phyloP scores from a whole-genome alignment of 768 basidiomycete species.

The Phanerochaete sordida region DNA sequence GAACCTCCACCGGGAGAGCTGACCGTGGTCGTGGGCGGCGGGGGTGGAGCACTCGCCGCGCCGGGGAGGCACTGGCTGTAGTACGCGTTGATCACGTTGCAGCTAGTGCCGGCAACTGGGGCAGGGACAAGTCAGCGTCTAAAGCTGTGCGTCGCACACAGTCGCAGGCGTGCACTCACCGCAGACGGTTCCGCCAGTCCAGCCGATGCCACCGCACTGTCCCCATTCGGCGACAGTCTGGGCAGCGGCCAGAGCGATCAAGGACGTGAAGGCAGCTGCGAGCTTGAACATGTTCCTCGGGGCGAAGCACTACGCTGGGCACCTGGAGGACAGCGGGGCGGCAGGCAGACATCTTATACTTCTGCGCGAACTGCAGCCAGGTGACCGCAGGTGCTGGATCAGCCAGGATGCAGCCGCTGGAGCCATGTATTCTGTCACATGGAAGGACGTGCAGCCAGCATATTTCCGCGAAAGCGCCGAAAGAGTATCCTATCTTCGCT shows the following conservation, averaged over 20 bases:
- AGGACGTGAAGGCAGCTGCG: not conserved
- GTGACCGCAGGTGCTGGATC: not conserved
- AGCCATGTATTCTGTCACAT: not conserved
- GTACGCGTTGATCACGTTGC: conserved; percentile 35
- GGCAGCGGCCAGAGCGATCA: not conserved
- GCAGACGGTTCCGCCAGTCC: conserved; percentile 2
- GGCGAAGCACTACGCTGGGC: not conserved
- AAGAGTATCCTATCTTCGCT: not conserved
- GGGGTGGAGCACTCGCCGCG: not conserved
- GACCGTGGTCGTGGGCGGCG: not conserved
- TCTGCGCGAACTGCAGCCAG: not conserved
- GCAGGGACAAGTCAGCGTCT: not conserved
- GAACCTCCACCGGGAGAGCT: not conserved
- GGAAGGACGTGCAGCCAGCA: not conserved
- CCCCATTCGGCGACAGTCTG: not conserved
- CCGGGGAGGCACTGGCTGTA: conserved; percentile 40
- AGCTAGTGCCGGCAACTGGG: conserved; percentile 31
- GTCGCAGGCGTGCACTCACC: not conserved
- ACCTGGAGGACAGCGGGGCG: not conserved
- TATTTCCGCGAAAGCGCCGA: conserved; percentile 4
- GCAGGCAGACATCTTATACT: not conserved
- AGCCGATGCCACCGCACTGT: conserved; percentile 17
- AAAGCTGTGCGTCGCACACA: not conserved
- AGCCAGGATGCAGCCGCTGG: not conserved
- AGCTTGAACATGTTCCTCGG: not conserved